Percentiles rank a stretch among this genome's conserved stretches.
phyloP scores from a whole-genome alignment of 805 yeast species.

The Yarrowia hollandica region DNA sequence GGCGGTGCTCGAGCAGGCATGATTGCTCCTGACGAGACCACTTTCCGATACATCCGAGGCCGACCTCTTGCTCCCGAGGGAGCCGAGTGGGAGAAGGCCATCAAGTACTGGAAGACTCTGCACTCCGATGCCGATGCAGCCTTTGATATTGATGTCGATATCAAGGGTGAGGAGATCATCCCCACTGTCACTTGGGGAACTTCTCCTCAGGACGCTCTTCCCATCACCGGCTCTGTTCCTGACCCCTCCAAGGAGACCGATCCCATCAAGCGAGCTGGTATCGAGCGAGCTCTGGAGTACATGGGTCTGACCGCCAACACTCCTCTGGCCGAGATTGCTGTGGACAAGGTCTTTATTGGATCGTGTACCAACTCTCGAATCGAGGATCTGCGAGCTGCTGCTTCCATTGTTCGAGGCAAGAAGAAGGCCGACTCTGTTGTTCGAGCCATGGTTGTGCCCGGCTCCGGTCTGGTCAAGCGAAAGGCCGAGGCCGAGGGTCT shows the following conservation, averaged over 20 bases:
- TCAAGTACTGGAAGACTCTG: slow-evolving; percentile 85
- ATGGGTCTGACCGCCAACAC: slow-evolving; percentile 88
- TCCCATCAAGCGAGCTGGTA: slow-evolving; percentile 74
- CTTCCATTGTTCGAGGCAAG: slow-evolving; percentile 86
- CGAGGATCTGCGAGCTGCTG: slow-evolving; percentile 95
- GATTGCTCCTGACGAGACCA: slow-evolving; percentile 92
- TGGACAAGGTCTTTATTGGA: slow-evolving; percentile 96
- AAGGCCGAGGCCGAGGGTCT: slow-evolving; percentile 96
- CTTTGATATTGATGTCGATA: slow-evolving; percentile 79
- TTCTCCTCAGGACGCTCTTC: slow-evolving; percentile 97
- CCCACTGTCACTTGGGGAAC: slow-evolving; percentile 99
- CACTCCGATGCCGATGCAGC: slow-evolving; percentile 86
- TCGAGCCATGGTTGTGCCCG: slow-evolving; percentile 91
- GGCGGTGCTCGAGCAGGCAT: slow-evolving; percentile 99
- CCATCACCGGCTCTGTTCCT: slow-evolving; percentile 87
- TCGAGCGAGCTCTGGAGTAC: slow-evolving; percentile 87
- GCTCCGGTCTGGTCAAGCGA: slow-evolving; percentile 89
- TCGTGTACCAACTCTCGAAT: slow-evolving; percentile 97
- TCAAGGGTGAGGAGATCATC: slow-evolving; percentile 78
- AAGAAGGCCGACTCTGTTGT: slow-evolving; percentile 79
- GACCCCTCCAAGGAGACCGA: slow-evolving; percentile 69
- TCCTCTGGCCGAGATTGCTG: slow-evolving; percentile 67
- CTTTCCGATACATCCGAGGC: slow-evolving; percentile 86
- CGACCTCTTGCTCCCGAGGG: slow-evolving; percentile 95
- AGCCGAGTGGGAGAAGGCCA: slow-evolving; percentile 92